Evolutionary conservation across 2,329 filamentous ascomycete species (phyloP).

Genomic region (Cordyceps javanica): DNA sequence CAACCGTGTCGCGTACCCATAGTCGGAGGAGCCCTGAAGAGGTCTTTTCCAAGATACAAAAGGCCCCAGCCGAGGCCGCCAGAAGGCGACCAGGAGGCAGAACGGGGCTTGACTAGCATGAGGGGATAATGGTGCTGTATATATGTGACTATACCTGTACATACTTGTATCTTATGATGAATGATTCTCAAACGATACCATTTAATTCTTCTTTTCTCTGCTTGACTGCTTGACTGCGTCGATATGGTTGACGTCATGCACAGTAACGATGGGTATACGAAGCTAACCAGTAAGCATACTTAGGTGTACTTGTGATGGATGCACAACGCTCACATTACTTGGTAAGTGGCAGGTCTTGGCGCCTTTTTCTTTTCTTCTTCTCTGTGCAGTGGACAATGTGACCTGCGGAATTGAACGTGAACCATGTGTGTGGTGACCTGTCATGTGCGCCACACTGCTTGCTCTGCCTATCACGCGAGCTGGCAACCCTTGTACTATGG

Average conservation of each 20-base stretch:
- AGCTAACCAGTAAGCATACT: background rate
- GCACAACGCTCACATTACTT: background rate
- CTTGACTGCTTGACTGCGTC: background rate
- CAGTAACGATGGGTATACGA: background rate
- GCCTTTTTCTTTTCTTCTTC: background rate
- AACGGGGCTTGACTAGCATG: conserved; percentile 34
- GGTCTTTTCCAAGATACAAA: conserved; percentile 41
- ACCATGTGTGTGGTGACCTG: background rate
- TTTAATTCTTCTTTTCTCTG: background rate
- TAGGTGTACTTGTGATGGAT: background rate
- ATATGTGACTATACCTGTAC: conserved; percentile 33
- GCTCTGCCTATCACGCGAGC: background rate
- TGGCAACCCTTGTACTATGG: background rate
- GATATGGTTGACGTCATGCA: background rate
- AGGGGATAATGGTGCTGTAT: conserved; percentile 30
- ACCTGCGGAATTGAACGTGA: background rate
- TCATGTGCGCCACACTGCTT: background rate
- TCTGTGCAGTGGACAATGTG: background rate
- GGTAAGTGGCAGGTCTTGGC: background rate
- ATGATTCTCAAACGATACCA: conserved; percentile 18
- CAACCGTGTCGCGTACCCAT: conserved; percentile 20
- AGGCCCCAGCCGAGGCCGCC: conserved; percentile 34
- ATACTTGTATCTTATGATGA: conserved; percentile 33
- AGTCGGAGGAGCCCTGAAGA: conserved; percentile 42
- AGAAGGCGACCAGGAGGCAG: conserved; percentile 36